phyloP scores from a whole-genome alignment of 352 stramenopile genomes.

The Phytophthora litchii region DNA sequence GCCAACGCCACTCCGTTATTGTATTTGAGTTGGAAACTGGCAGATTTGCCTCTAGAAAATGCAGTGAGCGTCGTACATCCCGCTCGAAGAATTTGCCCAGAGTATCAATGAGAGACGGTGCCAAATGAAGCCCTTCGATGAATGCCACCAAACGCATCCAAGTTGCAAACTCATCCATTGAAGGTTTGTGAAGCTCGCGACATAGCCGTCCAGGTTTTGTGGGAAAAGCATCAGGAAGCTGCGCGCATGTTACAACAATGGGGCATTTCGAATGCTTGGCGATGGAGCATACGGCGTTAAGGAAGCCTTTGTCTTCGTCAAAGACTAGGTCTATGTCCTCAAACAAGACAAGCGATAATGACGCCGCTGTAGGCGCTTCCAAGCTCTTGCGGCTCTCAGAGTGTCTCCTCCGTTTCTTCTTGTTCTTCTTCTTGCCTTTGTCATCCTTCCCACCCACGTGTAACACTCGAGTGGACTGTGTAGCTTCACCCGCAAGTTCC shows the following conservation, averaged over 20 bases:
- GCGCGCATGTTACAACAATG: slow-evolving; percentile 73
- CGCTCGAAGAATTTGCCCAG: slow-evolving; percentile 64
- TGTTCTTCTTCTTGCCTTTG: slow-evolving; percentile 55
- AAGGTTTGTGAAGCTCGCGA: slow-evolving; percentile 48
- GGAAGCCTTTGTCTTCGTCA: slow-evolving; percentile 83
- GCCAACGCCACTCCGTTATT: slow-evolving; percentile 34
- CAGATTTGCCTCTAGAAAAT: slow-evolving; percentile 69
- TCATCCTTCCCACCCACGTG: slow-evolving; percentile 45
- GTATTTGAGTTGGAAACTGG: slow-evolving; percentile 23
- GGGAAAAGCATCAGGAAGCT: slow-evolving; percentile 69
- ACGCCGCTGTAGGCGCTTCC: slow-evolving; percentile 42
- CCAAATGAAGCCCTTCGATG: slow-evolving; percentile 55
- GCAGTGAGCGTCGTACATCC: slow-evolving; percentile 71
- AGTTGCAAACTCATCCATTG: slow-evolving; percentile 60
- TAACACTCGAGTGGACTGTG: slow-evolving; percentile 80
- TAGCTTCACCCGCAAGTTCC: slow-evolving; percentile 83
- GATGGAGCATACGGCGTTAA: slow-evolving; percentile 73
- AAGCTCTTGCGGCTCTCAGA: slow-evolving; percentile 42
- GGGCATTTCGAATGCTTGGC: slow-evolving; percentile 83
- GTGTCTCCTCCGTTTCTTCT: slow-evolving; percentile 46
- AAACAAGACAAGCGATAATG: slow-evolving; percentile 84
- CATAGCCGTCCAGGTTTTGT: slow-evolving; percentile 48
- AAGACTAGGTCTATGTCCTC: slow-evolving; percentile 86
- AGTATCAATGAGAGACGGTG: slow-evolving; percentile 36
- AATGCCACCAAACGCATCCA: slow-evolving; percentile 70